These are phyloP conservation scores for Talaromyces verruculosus DNA, from an alignment of 2,329 filamentous ascomycete species.

Conservation along the genomic window DNA sequence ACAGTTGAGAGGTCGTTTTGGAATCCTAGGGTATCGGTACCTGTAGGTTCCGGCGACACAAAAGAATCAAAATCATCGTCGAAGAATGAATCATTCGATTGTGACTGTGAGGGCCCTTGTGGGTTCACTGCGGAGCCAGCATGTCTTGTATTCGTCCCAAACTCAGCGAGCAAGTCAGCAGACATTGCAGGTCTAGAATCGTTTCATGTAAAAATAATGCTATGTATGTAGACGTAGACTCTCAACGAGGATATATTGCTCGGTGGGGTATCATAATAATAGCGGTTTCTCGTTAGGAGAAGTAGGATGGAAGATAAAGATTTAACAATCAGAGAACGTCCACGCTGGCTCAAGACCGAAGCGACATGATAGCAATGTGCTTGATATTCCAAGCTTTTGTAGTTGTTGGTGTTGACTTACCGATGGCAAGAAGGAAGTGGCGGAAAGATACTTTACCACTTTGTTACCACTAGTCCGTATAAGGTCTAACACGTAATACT, in stretches of 20 bases:
- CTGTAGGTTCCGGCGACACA: conserved; percentile 16
- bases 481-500: neutral
- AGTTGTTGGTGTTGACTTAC: neutral
- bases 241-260: neutral
- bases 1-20: neutral
- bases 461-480: neutral
- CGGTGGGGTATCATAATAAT: conserved; percentile 2
- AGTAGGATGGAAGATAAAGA: neutral
- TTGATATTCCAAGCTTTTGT: neutral
- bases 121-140: neutral
- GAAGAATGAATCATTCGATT: neutral
- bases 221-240: neutral
- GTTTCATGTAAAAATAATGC: neutral
- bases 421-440: neutral
- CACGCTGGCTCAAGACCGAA: neutral
- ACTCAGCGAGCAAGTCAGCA: conserved; percentile 55
- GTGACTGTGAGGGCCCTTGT: neutral
- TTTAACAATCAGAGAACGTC: neutral
- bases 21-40: neutral
- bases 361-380: neutral
- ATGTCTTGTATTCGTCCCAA: conserved; percentile 34
- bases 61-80: conserved; percentile 22
- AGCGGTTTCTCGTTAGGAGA: neutral
- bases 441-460: neutral
- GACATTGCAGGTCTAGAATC: conserved; percentile 44